phyloP scores from a whole-genome alignment of 768 basidiomycete genomes.

The Phylloporus sp. region DNA sequence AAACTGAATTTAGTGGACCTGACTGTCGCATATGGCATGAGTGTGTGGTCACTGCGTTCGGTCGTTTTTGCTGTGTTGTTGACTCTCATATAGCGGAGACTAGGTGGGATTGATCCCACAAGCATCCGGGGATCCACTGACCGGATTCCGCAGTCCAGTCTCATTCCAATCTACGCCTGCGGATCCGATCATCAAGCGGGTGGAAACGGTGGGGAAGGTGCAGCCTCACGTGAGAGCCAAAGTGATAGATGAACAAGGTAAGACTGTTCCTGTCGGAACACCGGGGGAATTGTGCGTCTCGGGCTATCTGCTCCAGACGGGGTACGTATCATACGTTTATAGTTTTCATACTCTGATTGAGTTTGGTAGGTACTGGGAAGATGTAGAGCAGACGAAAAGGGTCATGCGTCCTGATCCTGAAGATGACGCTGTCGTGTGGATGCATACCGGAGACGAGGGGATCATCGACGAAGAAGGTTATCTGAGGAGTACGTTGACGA shows the following conservation, averaged over 20 bases:
- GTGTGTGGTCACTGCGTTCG: slow-evolving; percentile 41
- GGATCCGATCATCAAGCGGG: slow-evolving; percentile 67
- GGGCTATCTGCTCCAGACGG: slow-evolving; percentile 77
- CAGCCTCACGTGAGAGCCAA: slow-evolving; percentile 78
- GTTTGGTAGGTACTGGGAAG: slow-evolving; percentile 63
- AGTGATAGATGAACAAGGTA: slow-evolving; percentile 52
- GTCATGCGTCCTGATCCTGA: slow-evolving; percentile 51
- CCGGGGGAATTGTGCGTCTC: slow-evolving; percentile 72
- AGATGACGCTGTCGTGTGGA: slow-evolving; percentile 61
- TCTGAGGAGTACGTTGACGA: slow-evolving; percentile 48
- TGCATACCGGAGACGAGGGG: slow-evolving; percentile 80
- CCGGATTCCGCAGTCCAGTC: slow-evolving; percentile 52
- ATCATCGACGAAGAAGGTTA: slow-evolving; percentile 82
- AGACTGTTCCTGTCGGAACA: slow-evolving; percentile 62
- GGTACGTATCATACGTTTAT: slow-evolving; percentile 35
- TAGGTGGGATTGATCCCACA: slow-evolving; percentile 34
- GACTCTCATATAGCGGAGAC: slow-evolving; percentile 54
- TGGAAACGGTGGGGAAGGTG: slow-evolving; percentile 76
- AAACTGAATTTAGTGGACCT: slow-evolving; percentile 65
- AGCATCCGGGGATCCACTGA: not conserved
- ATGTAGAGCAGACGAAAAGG: slow-evolving; percentile 58
- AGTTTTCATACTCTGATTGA: not conserved
- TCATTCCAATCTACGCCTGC: slow-evolving; percentile 73
- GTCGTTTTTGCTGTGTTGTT: not conserved
- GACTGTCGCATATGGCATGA: slow-evolving; percentile 85